These are phyloP conservation scores for Blepharisma japonicum DNA, from an alignment of 73 alveolate genomes.

Conservation along the genomic window DNA sequence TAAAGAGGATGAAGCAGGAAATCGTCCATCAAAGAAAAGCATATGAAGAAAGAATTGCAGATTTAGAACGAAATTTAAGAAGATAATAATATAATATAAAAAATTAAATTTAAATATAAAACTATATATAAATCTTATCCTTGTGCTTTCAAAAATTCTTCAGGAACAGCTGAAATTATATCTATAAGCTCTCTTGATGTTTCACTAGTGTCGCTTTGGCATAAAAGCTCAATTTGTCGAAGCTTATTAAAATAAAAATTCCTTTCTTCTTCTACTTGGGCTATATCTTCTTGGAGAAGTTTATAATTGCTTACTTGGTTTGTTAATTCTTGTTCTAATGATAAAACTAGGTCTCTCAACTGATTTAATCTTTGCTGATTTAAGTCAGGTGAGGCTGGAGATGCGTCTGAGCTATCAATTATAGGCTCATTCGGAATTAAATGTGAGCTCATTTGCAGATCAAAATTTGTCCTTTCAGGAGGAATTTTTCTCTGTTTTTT, in stretches of 20 bases:
- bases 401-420: too few relatives aligned
- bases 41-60: too few relatives aligned
- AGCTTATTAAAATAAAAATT: constrained; percentile 63
- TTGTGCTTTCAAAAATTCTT: constrained; percentile 47
- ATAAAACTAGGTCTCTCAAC: constrained; percentile 52
- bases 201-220: constrained; percentile 39
- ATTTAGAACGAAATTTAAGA: too few relatives aligned
- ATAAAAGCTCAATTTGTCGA: constrained; percentile 48
- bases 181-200: constrained; percentile 41
- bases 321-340: constrained; percentile 62
- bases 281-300: constrained; percentile 62
- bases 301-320: constrained; percentile 56
- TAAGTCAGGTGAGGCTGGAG: constrained; percentile 5
- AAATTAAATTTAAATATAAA: not conserved
- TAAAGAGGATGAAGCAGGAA: too few relatives aligned
- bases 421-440: constrained; percentile 40
- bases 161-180: constrained; percentile 54
- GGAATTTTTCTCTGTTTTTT: constrained; percentile 44
- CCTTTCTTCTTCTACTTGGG: constrained; percentile 66
- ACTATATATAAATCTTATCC: not conserved
- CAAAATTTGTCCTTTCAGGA: constrained; percentile 21
- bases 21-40: too few relatives aligned
- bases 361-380: constrained; percentile 55
- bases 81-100: too few relatives aligned
- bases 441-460: constrained; percentile 50